These are phyloP conservation scores for Macroventuria anomochaeta DNA, from an alignment of 2,329 filamentous ascomycete species.

Conservation along the genomic window DNA sequence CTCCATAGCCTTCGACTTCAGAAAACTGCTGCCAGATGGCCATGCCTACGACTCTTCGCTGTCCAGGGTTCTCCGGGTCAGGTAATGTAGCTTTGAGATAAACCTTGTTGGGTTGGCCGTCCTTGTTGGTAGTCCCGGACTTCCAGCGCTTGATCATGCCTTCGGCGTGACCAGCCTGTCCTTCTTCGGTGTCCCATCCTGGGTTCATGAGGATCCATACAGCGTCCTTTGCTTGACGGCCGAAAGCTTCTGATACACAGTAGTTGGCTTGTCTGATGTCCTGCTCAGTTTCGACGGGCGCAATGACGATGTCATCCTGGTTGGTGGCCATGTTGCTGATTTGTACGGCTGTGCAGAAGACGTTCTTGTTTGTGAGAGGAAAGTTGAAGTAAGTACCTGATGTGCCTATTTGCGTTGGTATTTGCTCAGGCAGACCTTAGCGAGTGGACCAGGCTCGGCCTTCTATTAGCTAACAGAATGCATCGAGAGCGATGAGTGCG, in stretches of 20 bases:
- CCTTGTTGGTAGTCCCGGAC: conserved; percentile 48
- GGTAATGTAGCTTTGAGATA: conserved; percentile 62
- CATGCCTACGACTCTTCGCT: conserved; percentile 55
- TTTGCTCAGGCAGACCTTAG: conserved; percentile 1
- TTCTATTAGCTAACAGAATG: conserved; percentile 8
- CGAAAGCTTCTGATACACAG: conserved; percentile 55
- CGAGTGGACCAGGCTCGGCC: conserved; percentile 9
- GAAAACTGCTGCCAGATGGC: conserved; percentile 65
- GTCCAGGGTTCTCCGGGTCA: conserved; percentile 33
- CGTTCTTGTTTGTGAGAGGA: background rate
- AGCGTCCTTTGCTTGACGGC: conserved; percentile 58
- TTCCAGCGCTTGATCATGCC: conserved; percentile 55
- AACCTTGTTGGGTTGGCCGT: conserved; percentile 58
- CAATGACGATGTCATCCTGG: conserved; percentile 23
- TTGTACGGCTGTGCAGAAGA: background rate
- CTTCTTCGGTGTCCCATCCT: conserved; percentile 61
- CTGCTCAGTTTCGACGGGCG: conserved; percentile 28
- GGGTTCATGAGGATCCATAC: conserved; percentile 62
- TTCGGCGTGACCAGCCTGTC: conserved; percentile 46
- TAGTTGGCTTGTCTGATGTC: conserved; percentile 40
- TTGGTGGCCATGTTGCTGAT: conserved; percentile 19
- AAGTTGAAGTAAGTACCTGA: background rate
- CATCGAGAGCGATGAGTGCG: background rate
- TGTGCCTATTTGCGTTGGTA: no score
- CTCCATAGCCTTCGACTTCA: conserved; percentile 57